Base-by-base conservation (phyloP, 192 early-diverging fungal species). In the Powellomyces hirtus region DNA sequence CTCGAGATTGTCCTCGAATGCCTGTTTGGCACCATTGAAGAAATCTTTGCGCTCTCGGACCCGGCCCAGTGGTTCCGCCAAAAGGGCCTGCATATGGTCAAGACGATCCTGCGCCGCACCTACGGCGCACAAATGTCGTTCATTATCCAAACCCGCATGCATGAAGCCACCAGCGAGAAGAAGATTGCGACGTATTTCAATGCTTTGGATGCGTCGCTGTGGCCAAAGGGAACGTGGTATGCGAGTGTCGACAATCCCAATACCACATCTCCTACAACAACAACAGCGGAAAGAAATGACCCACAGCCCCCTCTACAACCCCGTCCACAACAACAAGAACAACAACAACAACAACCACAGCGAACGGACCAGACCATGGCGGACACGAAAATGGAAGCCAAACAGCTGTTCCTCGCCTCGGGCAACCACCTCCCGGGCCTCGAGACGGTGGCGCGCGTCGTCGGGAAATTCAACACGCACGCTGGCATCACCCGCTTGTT, bases 11-110 rank as follows among this genome's bases (percentile, higher is more conserved):
- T 82, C 16, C 59, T 82, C 27, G 81, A 82, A 35, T 74, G 75
- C 42, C 38, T 73, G 1, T 77, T 82, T 61, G 69, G 66, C 8
- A 52, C 72, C n/a, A 73, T 83, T 27, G 81, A 83, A 57, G 81
- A 83, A 61, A 60, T 79, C 0, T 80, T 83, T 51, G 50, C 64
- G 10, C 67, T 78, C 16, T 70, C 68, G 14, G 71, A 72, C 45
- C 72, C 71, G 50, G 65, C 58, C 29, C 73, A 75, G 38, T 83
- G 81, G 81, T 69, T 83, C 20, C 62, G 77, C 2, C 78, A 80
- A 62, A 70, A 76, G 66, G 72, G 73, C 7, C 53, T 83, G 0
- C 77, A 78, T 24, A 45, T 76, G 20, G 75, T 78, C 30, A 80
- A 80, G 37, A 68, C 67, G 1, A 64, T 83, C 13, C 50, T 83